Conservation (phyloP, 2,329 filamentous ascomycete species). For the Aspergillus sp. region DNA sequence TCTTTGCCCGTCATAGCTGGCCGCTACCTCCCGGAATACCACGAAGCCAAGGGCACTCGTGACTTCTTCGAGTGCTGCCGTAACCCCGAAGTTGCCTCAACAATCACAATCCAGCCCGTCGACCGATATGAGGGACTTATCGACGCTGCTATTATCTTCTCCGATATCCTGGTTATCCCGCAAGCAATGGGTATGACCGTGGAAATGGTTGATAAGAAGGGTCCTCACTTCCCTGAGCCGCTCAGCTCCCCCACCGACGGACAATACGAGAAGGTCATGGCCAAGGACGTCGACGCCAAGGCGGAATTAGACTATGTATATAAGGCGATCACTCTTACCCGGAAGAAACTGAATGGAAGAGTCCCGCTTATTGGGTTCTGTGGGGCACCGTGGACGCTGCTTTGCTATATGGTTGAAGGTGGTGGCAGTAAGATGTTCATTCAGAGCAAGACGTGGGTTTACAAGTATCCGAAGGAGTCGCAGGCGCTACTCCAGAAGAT, state of each 20-base stretch:
- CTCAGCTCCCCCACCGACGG: constrained; percentile 75
- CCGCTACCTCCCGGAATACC: constrained; percentile 96
- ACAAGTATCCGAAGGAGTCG: constrained; percentile 77
- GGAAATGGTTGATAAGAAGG: constrained; percentile 97
- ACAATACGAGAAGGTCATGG: constrained; percentile 78
- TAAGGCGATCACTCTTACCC: constrained; percentile 86
- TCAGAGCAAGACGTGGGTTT: constrained; percentile 95
- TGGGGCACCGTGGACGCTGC: constrained; percentile 91
- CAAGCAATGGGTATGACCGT: constrained; percentile 99
- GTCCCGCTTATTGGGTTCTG: constrained; percentile 97
- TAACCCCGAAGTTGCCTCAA: constrained; percentile 86
- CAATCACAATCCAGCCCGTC: constrained; percentile 89
- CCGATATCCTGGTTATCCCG: constrained; percentile 94
- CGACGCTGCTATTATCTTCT: constrained; percentile 98
- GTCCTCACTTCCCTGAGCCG: constrained; percentile 88
- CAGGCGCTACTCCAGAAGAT: constrained; percentile 87
- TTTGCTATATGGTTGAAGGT: constrained; percentile 99
- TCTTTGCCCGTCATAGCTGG: constrained; percentile 61
- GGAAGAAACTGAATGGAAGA: constrained; percentile 80
- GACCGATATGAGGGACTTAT: constrained; percentile 87
- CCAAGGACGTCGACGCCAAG: constrained; percentile 77
- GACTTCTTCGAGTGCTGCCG: constrained; percentile 99
- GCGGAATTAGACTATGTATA: constrained; percentile 91
- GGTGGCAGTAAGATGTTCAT: constrained; percentile 94
- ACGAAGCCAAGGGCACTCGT: constrained; percentile 82